Evolutionary conservation across 2,329 filamentous ascomycete species (phyloP), one percentile per base, ranked within the genome.

Genomic region (Fusarium avenaceum): DNA sequence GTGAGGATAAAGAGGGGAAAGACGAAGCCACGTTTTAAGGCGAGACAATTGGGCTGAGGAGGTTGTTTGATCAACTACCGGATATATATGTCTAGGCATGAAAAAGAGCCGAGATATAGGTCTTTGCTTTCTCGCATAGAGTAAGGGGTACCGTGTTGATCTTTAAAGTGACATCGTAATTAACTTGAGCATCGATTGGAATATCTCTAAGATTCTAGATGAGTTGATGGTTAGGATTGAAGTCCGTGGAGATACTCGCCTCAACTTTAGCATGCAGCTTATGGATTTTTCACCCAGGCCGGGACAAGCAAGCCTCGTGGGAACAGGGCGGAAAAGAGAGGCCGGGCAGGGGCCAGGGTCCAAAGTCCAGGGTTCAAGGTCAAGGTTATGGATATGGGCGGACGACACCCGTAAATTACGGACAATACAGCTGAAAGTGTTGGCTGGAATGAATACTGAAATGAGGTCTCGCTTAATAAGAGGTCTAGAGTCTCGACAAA

Each of bases 291-390:
- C 15, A 17, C 32, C 14, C 28, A 30, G 28, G 5, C 14, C 7
- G 6, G 7, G 30, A 33, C 30, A 52, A 15, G 32, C 28, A 10
- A 26, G 22, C 30, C 48, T 55, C 57, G 57, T 63, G 49, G 59
- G 20, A 57, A 53, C 39, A 46, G 58, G 60, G 58, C 51, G 59
- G 60, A 58, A 64, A 42, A 64, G 40, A 64, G 28, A 63, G 60
- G 50, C 58, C 44, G 26, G 13, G n/a, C 51, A 48, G 43, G 48
- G 43, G 47, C 46, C 43, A 24, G 58, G 48, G 43, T 26, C 8
- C 33, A 20, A 54, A 24, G 7, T 7, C 24, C 24, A 24, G 24
- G 24, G 24, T 53, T 40, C 43, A 24, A 56, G 58, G 39, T 26
- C 8, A 39, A 20, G 57, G 45, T 9, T 15, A 17, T 17, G 32